Evolutionary conservation across 768 basidiomycete genomes (phyloP).

Genomic region (Boletales sp.): DNA sequence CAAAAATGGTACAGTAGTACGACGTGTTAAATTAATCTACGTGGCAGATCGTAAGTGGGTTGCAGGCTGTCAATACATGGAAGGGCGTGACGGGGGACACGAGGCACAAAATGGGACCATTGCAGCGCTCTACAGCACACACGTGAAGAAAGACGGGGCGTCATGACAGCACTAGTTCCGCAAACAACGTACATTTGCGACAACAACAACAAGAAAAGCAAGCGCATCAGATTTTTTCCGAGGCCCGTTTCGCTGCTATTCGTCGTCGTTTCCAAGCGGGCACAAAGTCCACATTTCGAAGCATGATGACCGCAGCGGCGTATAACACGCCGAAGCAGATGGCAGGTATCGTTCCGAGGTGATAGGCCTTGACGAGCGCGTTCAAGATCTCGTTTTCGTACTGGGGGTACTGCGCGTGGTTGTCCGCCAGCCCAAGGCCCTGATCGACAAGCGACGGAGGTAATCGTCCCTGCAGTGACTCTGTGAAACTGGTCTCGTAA

Average conservation of each 20-base stretch:
- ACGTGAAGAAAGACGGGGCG: too few species aligned
- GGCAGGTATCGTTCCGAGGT: constrained; percentile 32
- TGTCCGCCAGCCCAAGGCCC: constrained; percentile 30
- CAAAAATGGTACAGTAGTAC: too few species aligned
- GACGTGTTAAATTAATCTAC: constrained; percentile 17
- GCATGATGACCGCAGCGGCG: constrained; percentile 28
- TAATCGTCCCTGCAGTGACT: constrained; percentile 24
- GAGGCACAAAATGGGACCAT: constrained; percentile 11
- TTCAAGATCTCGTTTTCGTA: constrained; percentile 30
- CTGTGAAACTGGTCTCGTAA: constrained; percentile 31
- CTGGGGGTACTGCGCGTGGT: constrained; percentile 29
- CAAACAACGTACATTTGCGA: constrained; percentile 20
- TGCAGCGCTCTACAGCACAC: background rate
- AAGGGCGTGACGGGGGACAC: background rate
- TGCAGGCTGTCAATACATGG: too few species aligned
- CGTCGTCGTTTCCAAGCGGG: constrained; percentile 32
- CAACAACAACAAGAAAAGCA: constrained; percentile 7
- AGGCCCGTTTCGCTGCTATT: constrained; percentile 23
- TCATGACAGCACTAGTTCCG: constrained; percentile 4
- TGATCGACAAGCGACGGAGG: constrained; percentile 29
- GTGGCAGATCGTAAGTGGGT: constrained; percentile 5
- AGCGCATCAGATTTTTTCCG: constrained; percentile 19
- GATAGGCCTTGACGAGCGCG: constrained; percentile 33
- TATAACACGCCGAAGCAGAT: constrained; percentile 32
- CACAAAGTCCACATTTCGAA: constrained; percentile 31